Evolutionary conservation across 805 yeast species (phyloP).

Genomic region (Spathaspora hagerdaliae): DNA sequence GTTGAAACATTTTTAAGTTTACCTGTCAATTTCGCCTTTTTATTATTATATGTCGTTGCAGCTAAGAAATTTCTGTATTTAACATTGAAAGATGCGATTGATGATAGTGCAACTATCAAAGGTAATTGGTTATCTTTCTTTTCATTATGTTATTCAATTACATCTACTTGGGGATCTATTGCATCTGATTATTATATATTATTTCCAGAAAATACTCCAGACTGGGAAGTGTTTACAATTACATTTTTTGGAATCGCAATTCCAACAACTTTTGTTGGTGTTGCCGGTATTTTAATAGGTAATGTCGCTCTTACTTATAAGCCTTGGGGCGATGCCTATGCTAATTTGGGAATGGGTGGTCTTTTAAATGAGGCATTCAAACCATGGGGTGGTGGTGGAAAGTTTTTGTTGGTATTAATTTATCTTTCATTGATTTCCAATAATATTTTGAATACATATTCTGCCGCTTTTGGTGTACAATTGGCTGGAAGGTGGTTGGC

Average conservation of each 20-base stretch:
- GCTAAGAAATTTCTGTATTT: conserved; percentile 43
- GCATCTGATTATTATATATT: conserved; percentile 82
- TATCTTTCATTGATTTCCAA: conserved; percentile 76
- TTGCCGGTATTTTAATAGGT: conserved; percentile 68
- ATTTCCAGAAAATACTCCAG: conserved; percentile 69
- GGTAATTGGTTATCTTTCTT: conserved; percentile 76
- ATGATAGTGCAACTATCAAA: conserved; percentile 37
- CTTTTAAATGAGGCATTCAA: conserved; percentile 57
- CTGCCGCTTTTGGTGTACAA: conserved; percentile 78
- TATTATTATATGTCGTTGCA: conserved; percentile 62
- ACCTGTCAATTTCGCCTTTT: conserved; percentile 65
- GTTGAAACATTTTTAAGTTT: conserved; percentile 66
- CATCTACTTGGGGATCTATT: conserved; percentile 86
- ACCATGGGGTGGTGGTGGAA: conserved; percentile 78
- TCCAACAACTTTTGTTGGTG: conserved; percentile 75
- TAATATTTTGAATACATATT: conserved; percentile 75
- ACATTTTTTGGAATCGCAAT: conserved; percentile 65
- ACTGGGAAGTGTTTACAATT: conserved; percentile 47
- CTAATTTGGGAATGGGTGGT: conserved; percentile 69
- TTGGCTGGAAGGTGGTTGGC: conserved; percentile 52
- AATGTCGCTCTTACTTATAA: conserved; percentile 56
- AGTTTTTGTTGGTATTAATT: conserved; percentile 64
- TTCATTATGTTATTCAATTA: conserved; percentile 68
- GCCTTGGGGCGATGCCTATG: conserved; percentile 58
- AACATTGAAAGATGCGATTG: conserved; percentile 20